These are phyloP conservation scores for Penicillium samsonianum DNA, from an alignment of 495 filamentous ascomycete genomes.

Conservation along the genomic window DNA sequence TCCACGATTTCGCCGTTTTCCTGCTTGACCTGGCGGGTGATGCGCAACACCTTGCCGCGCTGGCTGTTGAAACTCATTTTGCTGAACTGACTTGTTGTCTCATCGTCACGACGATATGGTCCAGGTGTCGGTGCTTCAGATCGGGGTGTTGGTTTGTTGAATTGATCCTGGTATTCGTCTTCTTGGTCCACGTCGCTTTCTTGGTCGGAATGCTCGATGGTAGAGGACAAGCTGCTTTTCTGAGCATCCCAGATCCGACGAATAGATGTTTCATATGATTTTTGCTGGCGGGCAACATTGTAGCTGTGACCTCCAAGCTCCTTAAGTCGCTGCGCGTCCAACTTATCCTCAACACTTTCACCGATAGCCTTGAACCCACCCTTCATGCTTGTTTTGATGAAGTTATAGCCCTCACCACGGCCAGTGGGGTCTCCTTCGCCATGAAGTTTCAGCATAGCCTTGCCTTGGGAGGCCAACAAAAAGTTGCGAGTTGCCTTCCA, in stretches of 20 bases:
- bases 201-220: conserved; percentile 59
- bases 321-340: conserved; percentile 78
- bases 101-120: conserved; percentile 63
- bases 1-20: conserved; percentile 62
- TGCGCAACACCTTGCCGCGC: conserved; percentile 71
- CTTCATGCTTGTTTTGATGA: conserved; percentile 97
- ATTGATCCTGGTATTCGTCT: conserved; percentile 59
- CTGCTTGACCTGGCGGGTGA: conserved; percentile 64
- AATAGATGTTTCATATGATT: conserved; percentile 84
- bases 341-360: conserved; percentile 82
- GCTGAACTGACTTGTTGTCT: conserved; percentile 85
- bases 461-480: conserved; percentile 86
- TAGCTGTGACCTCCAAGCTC: conserved; percentile 94
- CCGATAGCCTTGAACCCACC: conserved; percentile 91
- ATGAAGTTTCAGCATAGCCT: conserved; percentile 94
- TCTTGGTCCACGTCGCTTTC: conserved; percentile 70
- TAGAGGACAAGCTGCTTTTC: conserved; percentile 70
- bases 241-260: conserved; percentile 88
- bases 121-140: conserved; percentile 63
- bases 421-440: conserved; percentile 96
- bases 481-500: conserved; percentile 97
- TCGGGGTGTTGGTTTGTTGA: conserved; percentile 60
- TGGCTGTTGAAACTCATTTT: conserved; percentile 69
- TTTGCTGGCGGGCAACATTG: conserved; percentile 91
- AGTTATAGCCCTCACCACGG: conserved; percentile 89